Base-by-base conservation (phyloP, 106 monocot genomes). In the Narthecium ossifragum region DNA sequence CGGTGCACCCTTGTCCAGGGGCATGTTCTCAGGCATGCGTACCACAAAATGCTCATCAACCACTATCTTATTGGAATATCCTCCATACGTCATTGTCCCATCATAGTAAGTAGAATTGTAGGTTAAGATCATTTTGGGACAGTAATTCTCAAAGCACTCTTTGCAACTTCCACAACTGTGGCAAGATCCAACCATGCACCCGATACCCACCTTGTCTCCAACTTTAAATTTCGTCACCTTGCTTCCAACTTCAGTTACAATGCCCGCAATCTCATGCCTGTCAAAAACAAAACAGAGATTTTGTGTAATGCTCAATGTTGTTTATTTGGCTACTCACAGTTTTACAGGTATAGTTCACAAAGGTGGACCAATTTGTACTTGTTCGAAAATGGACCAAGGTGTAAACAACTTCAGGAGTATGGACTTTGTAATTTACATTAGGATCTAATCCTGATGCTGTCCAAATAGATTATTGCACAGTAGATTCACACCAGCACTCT, bases 251-350 rank as follows among this genome's bases (percentile, higher is more conserved):
- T 84, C 80, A 18, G 77, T 87, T 12, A 84, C 70, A 28, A 61
- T 15, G 1, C 87, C 87, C 4, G 67, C 80, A 28, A 92, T 83
- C 66, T 92, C 87, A 55, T 92, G 92, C 73, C 90, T 91, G 74
- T 43, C 62, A 14, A 22, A 21, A 51, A 22, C 39, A 26, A 24
- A 13, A 13, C 23, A 24, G n/a, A n/a, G n/a, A n/a, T n/a, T n/a
- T n/a, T n/a, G n/a, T n/a, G n/a, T n/a, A n/a, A n/a, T n/a, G n/a
- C n/a, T n/a, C n/a, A n/a, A n/a, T n/a, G n/a, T n/a, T n/a, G n/a
- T n/a, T n/a, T n/a, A n/a, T n/a, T n/a, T n/a, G n/a, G n/a, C n/a
- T n/a, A n/a, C n/a, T n/a, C n/a, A n/a, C n/a, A n/a, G n/a, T n/a
- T n/a, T n/a, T n/a, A n/a, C n/a, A n/a, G n/a, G n/a, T n/a, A n/a